Base-by-base conservation (phyloP, 2,329 filamentous ascomycete species). In the Hymenoscyphus occultus region DNA sequence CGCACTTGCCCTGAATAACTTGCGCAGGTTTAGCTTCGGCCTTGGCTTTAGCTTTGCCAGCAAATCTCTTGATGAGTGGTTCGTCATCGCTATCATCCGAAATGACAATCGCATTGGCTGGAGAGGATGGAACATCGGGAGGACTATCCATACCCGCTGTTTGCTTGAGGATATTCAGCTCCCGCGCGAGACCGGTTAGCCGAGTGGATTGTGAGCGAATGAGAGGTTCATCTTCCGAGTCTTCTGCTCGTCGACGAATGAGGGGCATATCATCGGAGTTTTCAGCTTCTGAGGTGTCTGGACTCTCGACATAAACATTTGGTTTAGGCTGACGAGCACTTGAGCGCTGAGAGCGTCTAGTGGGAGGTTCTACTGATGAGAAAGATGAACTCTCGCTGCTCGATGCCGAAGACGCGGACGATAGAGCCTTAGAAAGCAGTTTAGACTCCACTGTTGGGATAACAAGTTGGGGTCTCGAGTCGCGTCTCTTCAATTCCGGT, bases 1-100 rank as follows among this genome's bases (percentile, higher is more conserved):
- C 82, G 72, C 90, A 94, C 69, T 89, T 81, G 1, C 90, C 90
- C 67, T 93, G 90, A 32, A 89, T 77, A 64, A 82, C 39, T 32
- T 79, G 76, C 14, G 72, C 76, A 14, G 76, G 75, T 56, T 75
- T 75, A 32, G 75, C 74, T n/a, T 79, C 78, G 14, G 70, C 72
- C 39, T 73, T 72, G 5, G 39, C 60, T 32, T 68, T 68, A 22
- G n/a, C 48, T 22, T 54, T 54, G 9, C 48, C 48, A 54, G 19
- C n/a, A 13, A 54, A 54, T 54, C 48, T 10, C 48, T 54, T 54
- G 32, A 65, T 22, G 2, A 68, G 61, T n/a, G 63, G 64, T n/a
- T 51, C 58, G 40, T 69, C 67, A n/a, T 70, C 64, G 32, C 60
- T 62, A 54, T 22, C 19, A 22, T 65, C 65, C 1, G 61, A 64